Base-by-base conservation (phyloP, 2,329 filamentous ascomycete species). In the Exophiala phaeomuriformis region DNA sequence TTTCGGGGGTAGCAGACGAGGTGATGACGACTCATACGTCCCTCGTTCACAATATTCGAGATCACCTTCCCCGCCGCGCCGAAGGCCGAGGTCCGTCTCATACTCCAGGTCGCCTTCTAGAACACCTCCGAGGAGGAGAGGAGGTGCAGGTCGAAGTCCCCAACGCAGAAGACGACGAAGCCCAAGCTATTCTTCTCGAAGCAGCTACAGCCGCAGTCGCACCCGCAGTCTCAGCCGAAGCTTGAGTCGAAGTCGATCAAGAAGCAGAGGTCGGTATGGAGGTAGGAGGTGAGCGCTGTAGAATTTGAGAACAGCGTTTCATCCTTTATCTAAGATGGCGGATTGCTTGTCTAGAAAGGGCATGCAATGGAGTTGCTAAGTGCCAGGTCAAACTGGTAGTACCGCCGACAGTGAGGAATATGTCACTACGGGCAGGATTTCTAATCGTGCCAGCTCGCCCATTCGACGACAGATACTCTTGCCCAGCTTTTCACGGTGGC, bases 131-230 rank as follows among this genome's bases (percentile, higher is more conserved):
- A 63, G 68, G 49, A 66, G 71, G 41, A 67, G 69, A 45, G 62
- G 66, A 49, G 66, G 65, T 31, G 66, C 66, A 36, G 56, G 61
- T 48, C 66, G 60, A 40, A 71, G 68, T 47, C 66, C 70, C 8
- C 67, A 67, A 12, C 66, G 68, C 43, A 64, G 68, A 48, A 72
- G 78, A 57, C 73, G 79, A 57, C 74, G 81, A 59, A 82, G 80
- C 61, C 78, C 78, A 3, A 84, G 81, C 62, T 83, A 83, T 62
- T 80, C 76, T 62, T 82, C 80, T 59, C 82, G 82, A 61, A 78
- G 76, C 63, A 80, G 77, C 62, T 74, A 76, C 63, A 73, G 65
- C 64, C 70, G 64, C 75, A 77, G 68, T 75, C 76, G 49, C 72
- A 74, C 42, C 77, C 39, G 39, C 39, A 41, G 12, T 64, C 70